Conservation (phyloP, 2,329 filamentous ascomycete genomes). For the Huntiella omanensis region DNA sequence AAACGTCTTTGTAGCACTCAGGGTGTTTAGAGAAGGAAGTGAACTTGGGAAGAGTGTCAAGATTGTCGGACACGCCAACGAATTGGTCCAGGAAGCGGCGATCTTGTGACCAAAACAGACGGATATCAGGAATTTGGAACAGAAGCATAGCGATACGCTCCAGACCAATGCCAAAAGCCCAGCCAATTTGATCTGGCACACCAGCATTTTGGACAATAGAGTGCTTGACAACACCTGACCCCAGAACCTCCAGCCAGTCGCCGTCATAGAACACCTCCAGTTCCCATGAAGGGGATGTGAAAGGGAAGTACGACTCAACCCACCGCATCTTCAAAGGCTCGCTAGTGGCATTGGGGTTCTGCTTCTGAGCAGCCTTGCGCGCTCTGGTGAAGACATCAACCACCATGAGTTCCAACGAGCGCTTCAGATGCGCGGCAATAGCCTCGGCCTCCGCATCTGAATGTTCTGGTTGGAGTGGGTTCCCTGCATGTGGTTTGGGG, state of each 20-base stretch:
- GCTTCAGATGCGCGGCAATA: conserved; percentile 69
- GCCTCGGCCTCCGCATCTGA: conserved; percentile 60
- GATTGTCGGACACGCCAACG: conserved; percentile 34
- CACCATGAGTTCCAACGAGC: conserved; percentile 75
- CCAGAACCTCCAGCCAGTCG: conserved; percentile 89
- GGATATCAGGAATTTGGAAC: conserved; percentile 89
- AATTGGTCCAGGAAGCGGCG: conserved; percentile 78
- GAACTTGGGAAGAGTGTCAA: conserved; percentile 41
- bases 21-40: conserved; percentile 83
- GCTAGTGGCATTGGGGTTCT: conserved; percentile 29
- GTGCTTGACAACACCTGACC: conserved; percentile 81
- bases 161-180: conserved; percentile 89
- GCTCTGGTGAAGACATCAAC: conserved; percentile 74
- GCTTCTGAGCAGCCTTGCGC: conserved; percentile 50
- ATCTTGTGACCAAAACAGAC: conserved; percentile 87
- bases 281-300: conserved; percentile 90
- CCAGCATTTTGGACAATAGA: conserved; percentile 60
- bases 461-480: conserved; percentile 68
- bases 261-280: conserved; percentile 88
- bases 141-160: conserved; percentile 95
- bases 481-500: conserved; percentile 57
- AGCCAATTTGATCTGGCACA: conserved; percentile 58
- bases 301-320: conserved; percentile 96
- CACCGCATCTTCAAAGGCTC: conserved; percentile 75
- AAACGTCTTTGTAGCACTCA: conserved; percentile 75